Base-by-base conservation (phyloP, 805 yeast species). In the Yamadazyma scolyti region DNA sequence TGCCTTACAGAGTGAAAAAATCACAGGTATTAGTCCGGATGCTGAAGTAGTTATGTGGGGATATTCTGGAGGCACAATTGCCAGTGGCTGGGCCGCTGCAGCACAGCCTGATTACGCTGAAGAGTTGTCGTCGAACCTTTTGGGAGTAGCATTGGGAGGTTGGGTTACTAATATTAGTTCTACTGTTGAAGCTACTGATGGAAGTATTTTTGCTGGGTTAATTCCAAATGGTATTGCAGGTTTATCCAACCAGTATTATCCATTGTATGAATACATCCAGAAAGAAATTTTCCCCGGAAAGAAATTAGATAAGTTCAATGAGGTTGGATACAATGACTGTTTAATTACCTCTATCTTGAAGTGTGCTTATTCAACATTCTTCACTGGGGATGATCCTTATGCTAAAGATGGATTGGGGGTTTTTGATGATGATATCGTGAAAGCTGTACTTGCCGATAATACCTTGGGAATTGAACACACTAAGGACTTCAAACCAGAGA, bases 111-210 rank as follows among this genome's bases (percentile, higher is more conserved):
- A 38, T 2, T 60, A 60, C 30, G 64, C 65, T 4, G 58, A 59
- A 3, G 65, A 61, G 34, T 33, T 41, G 9, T 27, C 16, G 32
- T 35, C 36, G 10, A 47, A 26, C 24, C 46, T 36, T 4, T 30
- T 39, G 13, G 67, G 65, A 10, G 58, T 48, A 10, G 60, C 61
- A 1, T 19, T 58, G 13, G 65, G 65, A 6, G 65, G 65, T 4
- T 46, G 53, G 38, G 55, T 52, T 4, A 47, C 57, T 12, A 57
- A 59, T 31, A 39, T 59, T 7, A 54, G 58, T 5, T 45, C 41
- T 8, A 44, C 54, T 2, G 50, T 51, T 4, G 41, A 35, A 9
- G 40, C 42, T 6, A 33, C 42, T 17, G 62, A 55, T 15, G 59
- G 58, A 4, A 36, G 42, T 4, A 4, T 42, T 4, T 50, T 44